phyloP scores from a whole-genome alignment of 1,139 yeast species.

The Candida sp. region DNA sequence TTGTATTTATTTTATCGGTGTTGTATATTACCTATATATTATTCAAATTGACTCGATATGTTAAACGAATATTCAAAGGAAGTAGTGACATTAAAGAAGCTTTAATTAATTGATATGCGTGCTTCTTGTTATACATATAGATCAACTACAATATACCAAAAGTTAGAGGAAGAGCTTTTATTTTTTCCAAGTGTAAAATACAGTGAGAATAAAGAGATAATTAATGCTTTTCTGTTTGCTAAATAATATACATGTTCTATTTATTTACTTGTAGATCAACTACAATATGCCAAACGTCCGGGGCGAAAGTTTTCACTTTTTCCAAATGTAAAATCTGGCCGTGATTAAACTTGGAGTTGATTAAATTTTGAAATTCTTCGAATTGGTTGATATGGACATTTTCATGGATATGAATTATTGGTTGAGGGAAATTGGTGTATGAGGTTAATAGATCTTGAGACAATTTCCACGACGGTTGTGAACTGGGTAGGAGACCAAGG shows the following conservation, averaged over 20 bases:
- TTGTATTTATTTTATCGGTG: background rate
- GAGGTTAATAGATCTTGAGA: slow-evolving; percentile 28
- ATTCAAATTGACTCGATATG: background rate
- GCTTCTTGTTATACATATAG: too few species aligned
- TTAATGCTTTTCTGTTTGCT: too few species aligned
- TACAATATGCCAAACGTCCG: slow-evolving; percentile 80
- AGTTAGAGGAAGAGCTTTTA: slow-evolving; percentile 83
- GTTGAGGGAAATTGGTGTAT: slow-evolving; percentile 8
- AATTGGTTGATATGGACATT: slow-evolving; percentile 54
- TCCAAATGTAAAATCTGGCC: slow-evolving; percentile 35
- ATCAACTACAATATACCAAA: slow-evolving; percentile 76
- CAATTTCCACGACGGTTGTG: slow-evolving; percentile 57
- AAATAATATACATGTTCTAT: too few species aligned
- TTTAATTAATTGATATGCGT: too few species aligned
- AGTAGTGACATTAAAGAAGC: too few species aligned
- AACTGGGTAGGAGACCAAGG: slow-evolving; percentile 73
- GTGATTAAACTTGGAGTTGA: background rate
- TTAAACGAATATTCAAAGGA: background rate
- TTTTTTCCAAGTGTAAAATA: slow-evolving; percentile 46
- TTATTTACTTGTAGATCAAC: slow-evolving; percentile 46
- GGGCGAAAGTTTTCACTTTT: slow-evolving; percentile 81
- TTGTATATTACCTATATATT: background rate
- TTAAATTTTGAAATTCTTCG: slow-evolving; percentile 22
- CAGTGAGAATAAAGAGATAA: too few species aligned
- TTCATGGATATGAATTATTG: slow-evolving; percentile 69